These are phyloP conservation scores for Dentipellis fragilis DNA, from an alignment of 768 basidiomycete species.

Conservation along the genomic window DNA sequence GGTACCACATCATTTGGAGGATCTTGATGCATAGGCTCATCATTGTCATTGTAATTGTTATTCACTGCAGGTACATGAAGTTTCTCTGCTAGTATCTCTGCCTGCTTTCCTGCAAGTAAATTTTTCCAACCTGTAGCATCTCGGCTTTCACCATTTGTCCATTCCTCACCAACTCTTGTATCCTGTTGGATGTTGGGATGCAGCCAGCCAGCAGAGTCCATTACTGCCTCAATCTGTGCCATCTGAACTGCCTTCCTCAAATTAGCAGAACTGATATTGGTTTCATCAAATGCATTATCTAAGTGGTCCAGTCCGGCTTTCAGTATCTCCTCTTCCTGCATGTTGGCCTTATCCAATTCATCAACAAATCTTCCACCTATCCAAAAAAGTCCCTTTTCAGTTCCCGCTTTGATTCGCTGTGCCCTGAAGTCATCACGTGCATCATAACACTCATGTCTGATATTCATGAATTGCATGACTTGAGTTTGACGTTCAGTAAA, in stretches of 20 bases:
- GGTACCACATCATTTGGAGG: background rate
- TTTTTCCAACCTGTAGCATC: background rate
- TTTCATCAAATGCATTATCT: background rate
- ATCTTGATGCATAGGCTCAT: background rate
- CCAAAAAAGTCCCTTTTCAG: background rate
- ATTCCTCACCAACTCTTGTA: no score
- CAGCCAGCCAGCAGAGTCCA: no score
- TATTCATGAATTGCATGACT: conserved; percentile 23
- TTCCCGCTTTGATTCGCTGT: conserved; percentile 4
- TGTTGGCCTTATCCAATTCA: background rate
- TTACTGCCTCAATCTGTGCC: background rate
- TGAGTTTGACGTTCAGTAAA: conserved; percentile 11
- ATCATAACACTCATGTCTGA: conserved; percentile 28
- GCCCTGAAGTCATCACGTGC: conserved; percentile 23
- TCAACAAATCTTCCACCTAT: background rate
- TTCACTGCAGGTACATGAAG: no score
- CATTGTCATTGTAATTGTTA: background rate
- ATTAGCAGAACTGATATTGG: background rate
- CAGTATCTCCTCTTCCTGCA: background rate
- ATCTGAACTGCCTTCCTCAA: background rate
- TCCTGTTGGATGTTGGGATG: no score
- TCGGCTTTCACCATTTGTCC: no score
- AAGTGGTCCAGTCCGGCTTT: background rate
- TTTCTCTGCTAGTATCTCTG: background rate
- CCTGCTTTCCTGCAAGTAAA: background rate